Percentiles rank a stretch among this genome's conserved stretches.
Evolutionary conservation across 306 rosid species (phyloP).

Genomic region (Citrullus amarus): DNA sequence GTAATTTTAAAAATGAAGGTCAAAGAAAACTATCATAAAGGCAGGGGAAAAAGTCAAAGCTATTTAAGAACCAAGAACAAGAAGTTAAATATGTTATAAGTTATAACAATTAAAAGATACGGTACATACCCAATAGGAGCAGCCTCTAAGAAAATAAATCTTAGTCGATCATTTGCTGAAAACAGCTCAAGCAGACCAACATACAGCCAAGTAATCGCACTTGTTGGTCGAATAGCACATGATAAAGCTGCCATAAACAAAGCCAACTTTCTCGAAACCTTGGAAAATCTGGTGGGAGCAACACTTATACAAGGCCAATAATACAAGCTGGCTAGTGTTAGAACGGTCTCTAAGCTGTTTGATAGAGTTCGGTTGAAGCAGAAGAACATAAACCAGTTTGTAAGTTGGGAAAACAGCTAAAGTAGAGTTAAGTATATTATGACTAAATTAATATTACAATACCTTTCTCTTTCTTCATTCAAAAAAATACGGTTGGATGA

Average conservation of each 20-base stretch:
- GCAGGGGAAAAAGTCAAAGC: not conserved
- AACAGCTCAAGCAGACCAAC: constrained; percentile 66
- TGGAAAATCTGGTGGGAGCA: constrained; percentile 19
- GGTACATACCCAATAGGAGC: constrained; percentile 75
- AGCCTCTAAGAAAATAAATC: constrained; percentile 58
- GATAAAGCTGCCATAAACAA: constrained; percentile 62
- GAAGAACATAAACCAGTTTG: constrained; percentile 85
- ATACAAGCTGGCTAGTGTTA: constrained; percentile 66
- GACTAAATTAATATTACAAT: not conserved
- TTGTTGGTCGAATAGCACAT: constrained; percentile 84
- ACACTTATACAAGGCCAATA: constrained; percentile 83
- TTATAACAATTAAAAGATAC: not conserved
- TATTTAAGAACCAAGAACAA: not conserved
- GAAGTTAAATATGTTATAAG: not conserved
- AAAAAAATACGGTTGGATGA: not conserved
- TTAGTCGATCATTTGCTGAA: constrained; percentile 30
- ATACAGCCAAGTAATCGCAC: constrained; percentile 74
- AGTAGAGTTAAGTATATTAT: constrained; percentile 33
- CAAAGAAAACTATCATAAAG: not conserved
- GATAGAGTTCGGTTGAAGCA: constrained; percentile 71
- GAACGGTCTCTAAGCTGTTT: constrained; percentile 80
- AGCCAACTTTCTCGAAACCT: constrained; percentile 64
- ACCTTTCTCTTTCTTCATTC: not conserved
- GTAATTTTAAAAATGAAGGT: not conserved
- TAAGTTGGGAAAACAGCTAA: constrained; percentile 76